Conservation (phyloP, 202 grass and related monocot genomes). For the Zoysia matrella region DNA sequence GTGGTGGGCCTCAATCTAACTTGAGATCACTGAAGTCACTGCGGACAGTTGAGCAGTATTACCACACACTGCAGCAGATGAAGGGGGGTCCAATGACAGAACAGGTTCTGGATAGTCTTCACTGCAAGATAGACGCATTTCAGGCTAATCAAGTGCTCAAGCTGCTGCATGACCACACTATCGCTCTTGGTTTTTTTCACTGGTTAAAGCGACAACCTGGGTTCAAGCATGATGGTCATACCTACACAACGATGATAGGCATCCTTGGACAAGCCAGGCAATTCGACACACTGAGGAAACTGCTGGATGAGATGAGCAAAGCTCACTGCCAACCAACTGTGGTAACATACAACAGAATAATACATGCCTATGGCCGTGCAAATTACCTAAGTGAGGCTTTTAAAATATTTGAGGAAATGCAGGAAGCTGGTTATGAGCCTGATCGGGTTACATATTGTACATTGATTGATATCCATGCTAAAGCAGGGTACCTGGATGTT, state of each 20-base stretch:
- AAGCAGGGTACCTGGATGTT: slow-evolving; percentile 81
- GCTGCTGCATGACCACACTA: slow-evolving; percentile 75
- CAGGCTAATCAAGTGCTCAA: slow-evolving; percentile 98
- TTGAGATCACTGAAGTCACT: slow-evolving; percentile 67
- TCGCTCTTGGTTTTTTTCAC: slow-evolving; percentile 83
- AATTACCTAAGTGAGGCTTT: slow-evolving; percentile 87
- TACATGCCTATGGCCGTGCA: slow-evolving; percentile 90
- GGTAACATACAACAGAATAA: slow-evolving; percentile 96
- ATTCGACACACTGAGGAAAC: slow-evolving; percentile 76
- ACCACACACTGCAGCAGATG: slow-evolving; percentile 79
- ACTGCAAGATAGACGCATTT: slow-evolving; percentile 77
- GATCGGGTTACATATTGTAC: slow-evolving; percentile 91
- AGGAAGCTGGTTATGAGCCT: slow-evolving; percentile 68
- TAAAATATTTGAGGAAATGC: slow-evolving; percentile 89
- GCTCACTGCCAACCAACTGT: slow-evolving; percentile 84
- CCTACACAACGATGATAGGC: slow-evolving; percentile 98
- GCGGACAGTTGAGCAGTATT: slow-evolving; percentile 76
- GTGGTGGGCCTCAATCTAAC: slow-evolving; percentile 53
- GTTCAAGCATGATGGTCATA: slow-evolving; percentile 94
- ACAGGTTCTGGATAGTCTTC: slow-evolving; percentile 71
- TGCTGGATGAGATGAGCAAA: slow-evolving; percentile 81
- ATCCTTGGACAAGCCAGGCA: slow-evolving; percentile 92
- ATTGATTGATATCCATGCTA: slow-evolving; percentile 97
- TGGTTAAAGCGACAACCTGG: slow-evolving; percentile 89
- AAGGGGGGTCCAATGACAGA: slow-evolving; percentile 88